Base-by-base conservation (phyloP, 2,329 filamentous ascomycete species). In the Colletotrichum truncatum region DNA sequence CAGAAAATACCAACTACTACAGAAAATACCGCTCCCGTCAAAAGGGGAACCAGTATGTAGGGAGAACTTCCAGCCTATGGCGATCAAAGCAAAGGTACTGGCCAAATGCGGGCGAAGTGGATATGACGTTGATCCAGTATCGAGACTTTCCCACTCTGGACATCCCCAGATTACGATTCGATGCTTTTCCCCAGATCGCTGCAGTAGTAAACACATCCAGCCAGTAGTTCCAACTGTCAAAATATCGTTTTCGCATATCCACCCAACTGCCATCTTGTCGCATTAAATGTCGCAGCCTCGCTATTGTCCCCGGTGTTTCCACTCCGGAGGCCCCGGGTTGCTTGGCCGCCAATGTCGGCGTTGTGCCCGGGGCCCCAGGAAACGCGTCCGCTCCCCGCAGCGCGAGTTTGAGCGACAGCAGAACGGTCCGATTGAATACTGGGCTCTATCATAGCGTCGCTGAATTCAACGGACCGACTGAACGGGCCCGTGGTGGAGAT, bases 391-490 rank as follows among this genome's bases (percentile, higher is more conserved):
- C 49, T 45, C 58, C 34, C 57, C 58, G 41, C 43, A 55, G 5
- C n/a, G n/a, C 26, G 32, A 26, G 16, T 26, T 57, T 55, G 36
- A 39, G 26, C 14, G 5, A 21, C 26, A 38, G 23, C 30, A 34
- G 18, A 63, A 66, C 57, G 63, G 63, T 56, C 63, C 63, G 57
- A 66, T 63, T 56, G 28, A 26, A 26, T 39, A 26, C 38, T 30
- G 49, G 43, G 36, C 25, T 26, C 11, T 28, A 14, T 43, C 51
- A 41, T 51, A 34, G 2, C 34, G 16, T 66, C 63, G 63, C 63
- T 66, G 36, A 56, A 66, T 28, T 28, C 43, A 56, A 63, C 57
- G 63, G 63, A 51, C 63, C 63, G 63, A 66, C 28, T 66, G 34
- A 26, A 49, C 45, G 32, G 57, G 38, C 36, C n/a, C 36, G 38